A percentile compares a stretch with the other conserved stretches of the same genome.
phyloP scores from a whole-genome alignment of 805 yeast species.

The Lachancea thermotolerans region DNA sequence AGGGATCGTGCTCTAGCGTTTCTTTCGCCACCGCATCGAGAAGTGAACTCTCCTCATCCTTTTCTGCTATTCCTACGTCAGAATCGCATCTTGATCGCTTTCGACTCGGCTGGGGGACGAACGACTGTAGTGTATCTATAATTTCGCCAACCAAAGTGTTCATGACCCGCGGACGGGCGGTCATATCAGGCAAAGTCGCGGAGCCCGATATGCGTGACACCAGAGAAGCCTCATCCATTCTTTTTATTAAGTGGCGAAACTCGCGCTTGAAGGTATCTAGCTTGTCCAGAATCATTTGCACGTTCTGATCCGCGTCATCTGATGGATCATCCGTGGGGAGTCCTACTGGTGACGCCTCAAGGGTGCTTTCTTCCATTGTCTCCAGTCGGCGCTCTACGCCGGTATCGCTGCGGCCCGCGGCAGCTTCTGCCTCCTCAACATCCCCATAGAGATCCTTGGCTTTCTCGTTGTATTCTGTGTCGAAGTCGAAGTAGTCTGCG shows the following conservation, averaged over 20 bases:
- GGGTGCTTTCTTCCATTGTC: not conserved
- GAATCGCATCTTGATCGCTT: not conserved
- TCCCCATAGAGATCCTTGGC: not conserved
- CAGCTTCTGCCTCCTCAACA: not conserved
- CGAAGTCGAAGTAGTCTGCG: conserved; percentile 26
- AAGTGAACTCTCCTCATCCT: too few species aligned
- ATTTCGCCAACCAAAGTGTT: conserved; percentile 2
- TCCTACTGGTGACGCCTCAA: too few species aligned
- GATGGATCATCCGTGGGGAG: not conserved
- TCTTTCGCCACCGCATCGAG: not conserved
- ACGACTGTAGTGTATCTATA: conserved; percentile 1
- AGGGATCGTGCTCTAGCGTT: conserved; percentile 15
- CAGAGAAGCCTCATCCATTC: conserved; percentile 14
- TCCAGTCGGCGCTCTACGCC: not conserved
- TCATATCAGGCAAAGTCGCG: not conserved
- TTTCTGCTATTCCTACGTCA: not conserved
- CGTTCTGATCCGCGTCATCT: not conserved
- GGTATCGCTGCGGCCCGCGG: not conserved
- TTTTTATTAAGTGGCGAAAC: conserved; percentile 13
- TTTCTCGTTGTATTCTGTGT: conserved; percentile 6
- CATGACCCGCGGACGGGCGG: not conserved
- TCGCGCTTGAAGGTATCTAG: conserved; percentile 14
- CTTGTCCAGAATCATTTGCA: conserved; percentile 7
- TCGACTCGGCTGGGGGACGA: conserved; percentile 1
- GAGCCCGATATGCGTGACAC: conserved; percentile 1